Evolutionary conservation across 176 grass and related monocot genomes (phyloP).

Genomic region (Musa schizocarpa): DNA sequence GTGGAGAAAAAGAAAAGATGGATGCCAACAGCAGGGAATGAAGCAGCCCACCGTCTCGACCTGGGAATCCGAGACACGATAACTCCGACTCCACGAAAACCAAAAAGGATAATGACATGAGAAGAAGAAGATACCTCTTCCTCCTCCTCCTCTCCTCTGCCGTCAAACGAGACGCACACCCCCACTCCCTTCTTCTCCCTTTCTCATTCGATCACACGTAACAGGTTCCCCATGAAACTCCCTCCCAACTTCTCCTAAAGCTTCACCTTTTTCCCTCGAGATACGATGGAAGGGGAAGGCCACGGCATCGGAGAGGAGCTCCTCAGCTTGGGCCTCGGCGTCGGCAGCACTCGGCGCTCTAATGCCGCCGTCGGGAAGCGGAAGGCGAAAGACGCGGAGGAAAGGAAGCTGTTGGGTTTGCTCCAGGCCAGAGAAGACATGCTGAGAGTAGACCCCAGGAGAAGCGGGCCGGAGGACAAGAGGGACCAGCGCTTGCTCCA

Average conservation of each 20-base stretch:
- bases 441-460: not conserved
- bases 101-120: constrained; percentile 26
- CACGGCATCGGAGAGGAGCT: constrained; percentile 20
- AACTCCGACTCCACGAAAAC: no score
- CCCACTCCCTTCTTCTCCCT: not conserved
- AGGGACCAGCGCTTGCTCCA: constrained; percentile 29
- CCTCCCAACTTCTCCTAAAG: not conserved
- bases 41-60: not conserved
- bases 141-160: constrained; percentile 24
- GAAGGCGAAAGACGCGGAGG: constrained; percentile 4
- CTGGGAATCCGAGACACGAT: no score
- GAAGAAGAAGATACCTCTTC: constrained; percentile 24
- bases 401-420: constrained; percentile 22
- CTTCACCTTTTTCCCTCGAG: not conserved
- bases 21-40: not conserved
- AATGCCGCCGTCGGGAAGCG: constrained; percentile 26
- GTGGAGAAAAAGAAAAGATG: no score
- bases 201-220: not conserved
- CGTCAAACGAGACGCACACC: constrained; percentile 7
- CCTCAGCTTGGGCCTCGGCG: constrained; percentile 40
- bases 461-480: not conserved
- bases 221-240: not conserved
- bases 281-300: constrained; percentile 19
- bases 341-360: constrained; percentile 9
- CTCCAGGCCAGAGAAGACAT: constrained; percentile 36